Percentiles rank a stretch among this genome's conserved stretches.
These are phyloP conservation scores for baker's yeast (Saccharomyces cerevisiae) DNA, from an alignment of 805 yeast species.

Conservation along the genomic window DNA sequence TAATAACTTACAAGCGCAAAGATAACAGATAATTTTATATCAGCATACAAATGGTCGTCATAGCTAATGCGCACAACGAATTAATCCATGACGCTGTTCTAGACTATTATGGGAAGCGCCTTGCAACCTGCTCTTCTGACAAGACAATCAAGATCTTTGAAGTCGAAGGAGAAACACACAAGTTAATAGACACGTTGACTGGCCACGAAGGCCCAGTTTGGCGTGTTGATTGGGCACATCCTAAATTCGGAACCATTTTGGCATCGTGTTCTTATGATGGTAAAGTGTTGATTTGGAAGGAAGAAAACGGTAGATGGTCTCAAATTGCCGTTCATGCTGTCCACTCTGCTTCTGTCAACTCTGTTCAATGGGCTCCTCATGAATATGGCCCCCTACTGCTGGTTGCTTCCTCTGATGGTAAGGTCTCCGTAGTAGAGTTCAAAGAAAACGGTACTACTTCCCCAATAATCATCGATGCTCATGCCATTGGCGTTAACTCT, in stretches of 20 bases:
- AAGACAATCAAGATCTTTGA: conserved; percentile 92
- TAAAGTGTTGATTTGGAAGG: conserved; percentile 89
- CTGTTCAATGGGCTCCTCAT: conserved; percentile 95
- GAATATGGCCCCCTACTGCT: conserved; percentile 89
- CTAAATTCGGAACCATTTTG: conserved; percentile 88
- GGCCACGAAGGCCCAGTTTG: conserved; percentile 99
- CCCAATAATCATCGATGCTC: conserved; percentile 56
- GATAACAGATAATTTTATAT: not conserved
- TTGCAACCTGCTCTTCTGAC: conserved; percentile 95
- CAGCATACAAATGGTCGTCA: conserved; percentile 35
- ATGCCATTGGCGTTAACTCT: conserved; percentile 86
- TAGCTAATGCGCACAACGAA: conserved; percentile 87
- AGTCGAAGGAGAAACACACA: conserved; percentile 77
- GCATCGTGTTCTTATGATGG: conserved; percentile 97
- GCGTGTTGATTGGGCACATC: conserved; percentile 99
- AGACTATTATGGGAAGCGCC: conserved; percentile 91
- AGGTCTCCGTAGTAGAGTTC: conserved; percentile 83
- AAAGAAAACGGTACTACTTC: conserved; percentile 78
- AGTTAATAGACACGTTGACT: conserved; percentile 69
- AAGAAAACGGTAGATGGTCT: conserved; percentile 82
- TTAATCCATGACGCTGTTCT: conserved; percentile 93
- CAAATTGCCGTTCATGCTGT: conserved; percentile 78
- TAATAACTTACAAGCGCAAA: not conserved
- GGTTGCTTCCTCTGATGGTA: conserved; percentile 90
- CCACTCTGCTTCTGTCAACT: conserved; percentile 91